These are phyloP conservation scores for Nicotiana obtusifolia DNA, from an alignment of 257 asterid genomes.

Conservation along the genomic window DNA sequence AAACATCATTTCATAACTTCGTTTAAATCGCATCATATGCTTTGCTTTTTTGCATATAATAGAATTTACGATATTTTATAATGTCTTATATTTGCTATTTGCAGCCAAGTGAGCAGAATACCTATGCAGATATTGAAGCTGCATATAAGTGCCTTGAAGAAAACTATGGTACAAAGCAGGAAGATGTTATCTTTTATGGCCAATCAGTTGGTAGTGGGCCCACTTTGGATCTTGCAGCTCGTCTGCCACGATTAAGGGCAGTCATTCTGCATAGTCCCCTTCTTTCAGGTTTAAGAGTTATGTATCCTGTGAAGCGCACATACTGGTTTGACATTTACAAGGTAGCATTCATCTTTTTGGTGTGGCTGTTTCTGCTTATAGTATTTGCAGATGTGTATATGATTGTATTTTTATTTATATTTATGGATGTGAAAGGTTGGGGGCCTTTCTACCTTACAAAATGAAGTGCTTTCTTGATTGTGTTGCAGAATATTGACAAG, in stretches of 20 bases:
- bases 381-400: neutral
- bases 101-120: conserved; percentile 42
- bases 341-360: conserved; percentile 17
- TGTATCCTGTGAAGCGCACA: conserved; percentile 41
- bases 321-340: conserved; percentile 45
- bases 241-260: conserved; percentile 35
- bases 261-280: conserved; percentile 45
- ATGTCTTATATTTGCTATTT: conserved; percentile 10
- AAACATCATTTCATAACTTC: neutral
- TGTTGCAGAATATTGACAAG: conserved; percentile 66
- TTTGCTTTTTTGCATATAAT: neutral
- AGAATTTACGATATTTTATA: neutral
- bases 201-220: conserved; percentile 53
- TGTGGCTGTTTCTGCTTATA: neutral
- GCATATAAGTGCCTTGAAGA: conserved; percentile 44
- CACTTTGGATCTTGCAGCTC: conserved; percentile 38
- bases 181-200: conserved; percentile 40
- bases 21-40: neutral
- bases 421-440: neutral
- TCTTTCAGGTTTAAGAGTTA: conserved; percentile 39
- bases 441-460: neutral
- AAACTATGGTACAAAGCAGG: conserved; percentile 41
- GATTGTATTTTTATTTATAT: neutral
- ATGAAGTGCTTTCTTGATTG: conserved; percentile 1
- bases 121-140: conserved; percentile 46